These are phyloP conservation scores for Mucor plumbeus DNA, from an alignment of 371 early-diverging fungal genomes.

Conservation along the genomic window DNA sequence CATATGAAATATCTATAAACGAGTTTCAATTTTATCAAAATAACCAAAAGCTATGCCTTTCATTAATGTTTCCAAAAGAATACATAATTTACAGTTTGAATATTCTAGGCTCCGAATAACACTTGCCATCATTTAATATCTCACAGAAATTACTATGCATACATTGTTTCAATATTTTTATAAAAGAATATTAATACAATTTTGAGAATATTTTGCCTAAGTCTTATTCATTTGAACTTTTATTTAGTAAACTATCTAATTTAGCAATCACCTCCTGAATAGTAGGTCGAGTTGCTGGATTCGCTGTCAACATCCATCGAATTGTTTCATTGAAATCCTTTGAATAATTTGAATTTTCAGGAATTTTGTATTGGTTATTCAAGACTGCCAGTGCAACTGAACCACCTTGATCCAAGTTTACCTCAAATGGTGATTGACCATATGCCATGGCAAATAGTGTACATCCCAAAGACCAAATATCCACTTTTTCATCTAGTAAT, in stretches of 20 bases:
- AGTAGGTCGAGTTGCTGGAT: constrained; percentile 64
- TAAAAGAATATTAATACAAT: too few species aligned
- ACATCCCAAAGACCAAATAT: constrained; percentile 79
- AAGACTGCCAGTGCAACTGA: constrained; percentile 69
- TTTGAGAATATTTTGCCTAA: too few species aligned
- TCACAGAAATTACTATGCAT: too few species aligned
- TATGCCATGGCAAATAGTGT: constrained; percentile 73
- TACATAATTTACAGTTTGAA: too few species aligned
- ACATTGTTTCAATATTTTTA: too few species aligned
- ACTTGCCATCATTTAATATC: too few species aligned
- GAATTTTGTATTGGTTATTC: constrained; percentile 62
- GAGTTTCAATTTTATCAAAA: too few species aligned
- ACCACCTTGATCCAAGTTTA: constrained; percentile 58
- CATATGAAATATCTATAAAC: too few species aligned
- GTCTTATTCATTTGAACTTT: not conserved
- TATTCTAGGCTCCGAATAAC: too few species aligned
- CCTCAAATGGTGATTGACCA: constrained; percentile 72
- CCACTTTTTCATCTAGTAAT: constrained; percentile 65
- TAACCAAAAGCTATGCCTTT: too few species aligned
- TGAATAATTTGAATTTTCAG: constrained; percentile 51
- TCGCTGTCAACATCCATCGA: constrained; percentile 61
- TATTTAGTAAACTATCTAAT: constrained; percentile 9
- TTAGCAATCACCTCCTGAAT: constrained; percentile 35
- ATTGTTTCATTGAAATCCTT: constrained; percentile 59
- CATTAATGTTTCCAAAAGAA: too few species aligned